Evolutionary conservation across 371 early-diverging fungal species (phyloP).

Genomic region (Capniomyces stellatus): DNA sequence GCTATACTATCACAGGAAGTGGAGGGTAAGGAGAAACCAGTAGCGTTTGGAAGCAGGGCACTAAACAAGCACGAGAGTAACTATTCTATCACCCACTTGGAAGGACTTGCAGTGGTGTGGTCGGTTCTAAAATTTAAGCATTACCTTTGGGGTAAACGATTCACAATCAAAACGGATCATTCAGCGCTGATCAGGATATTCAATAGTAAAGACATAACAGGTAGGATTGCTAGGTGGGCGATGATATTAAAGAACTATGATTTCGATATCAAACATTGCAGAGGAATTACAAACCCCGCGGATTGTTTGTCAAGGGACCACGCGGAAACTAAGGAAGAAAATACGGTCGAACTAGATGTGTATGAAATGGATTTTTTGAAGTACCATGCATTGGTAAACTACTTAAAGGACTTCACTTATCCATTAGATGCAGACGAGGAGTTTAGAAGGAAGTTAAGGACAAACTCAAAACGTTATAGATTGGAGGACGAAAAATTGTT

Average conservation of each 20-base stretch:
- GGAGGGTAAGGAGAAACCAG: neutral
- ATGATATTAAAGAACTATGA: neutral
- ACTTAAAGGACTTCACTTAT: neutral
- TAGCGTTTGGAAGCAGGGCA: slow-evolving; percentile 3
- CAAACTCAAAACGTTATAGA: neutral
- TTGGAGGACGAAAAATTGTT: neutral
- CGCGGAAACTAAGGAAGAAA: neutral
- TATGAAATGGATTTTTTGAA: neutral
- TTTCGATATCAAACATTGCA: neutral
- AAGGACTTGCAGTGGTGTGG: slow-evolving; percentile 18
- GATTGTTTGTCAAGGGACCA: neutral
- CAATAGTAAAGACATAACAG: neutral
- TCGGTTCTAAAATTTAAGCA: slow-evolving; percentile 14
- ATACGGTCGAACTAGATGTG: neutral
- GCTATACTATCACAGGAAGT: slow-evolving; percentile 12
- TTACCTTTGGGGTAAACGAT: slow-evolving; percentile 14
- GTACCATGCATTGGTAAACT: neutral
- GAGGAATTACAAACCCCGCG: neutral
- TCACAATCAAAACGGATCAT: slow-evolving; percentile 5
- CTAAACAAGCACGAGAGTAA: slow-evolving; percentile 2
- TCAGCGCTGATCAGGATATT: neutral
- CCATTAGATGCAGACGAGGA: neutral
- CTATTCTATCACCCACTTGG: slow-evolving; percentile 26
- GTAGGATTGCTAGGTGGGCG: neutral
- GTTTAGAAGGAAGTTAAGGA: neutral